phyloP scores from a whole-genome alignment of 768 basidiomycete species.

The Leccinum olivaceopallidum region DNA sequence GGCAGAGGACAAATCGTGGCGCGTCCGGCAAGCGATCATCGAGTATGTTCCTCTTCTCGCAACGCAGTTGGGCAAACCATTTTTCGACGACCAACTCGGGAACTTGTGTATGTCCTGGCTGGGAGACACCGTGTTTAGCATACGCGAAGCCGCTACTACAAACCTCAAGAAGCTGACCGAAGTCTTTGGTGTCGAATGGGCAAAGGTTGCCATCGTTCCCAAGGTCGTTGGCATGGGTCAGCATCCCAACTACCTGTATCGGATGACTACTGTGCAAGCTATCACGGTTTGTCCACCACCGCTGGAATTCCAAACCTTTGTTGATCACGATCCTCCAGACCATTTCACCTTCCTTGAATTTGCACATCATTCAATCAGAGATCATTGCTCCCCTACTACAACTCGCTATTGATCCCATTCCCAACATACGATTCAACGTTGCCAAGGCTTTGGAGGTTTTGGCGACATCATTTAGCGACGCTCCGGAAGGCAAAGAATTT shows the following conservation, averaged over 20 bases:
- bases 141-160: slow-evolving; percentile 96
- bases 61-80: slow-evolving; percentile 93
- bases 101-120: slow-evolving; percentile 99
- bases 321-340: slow-evolving; percentile 54
- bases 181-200: slow-evolving; percentile 99
- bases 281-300: slow-evolving; percentile 70
- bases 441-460: slow-evolving; percentile 93
- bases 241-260: slow-evolving; percentile 94
- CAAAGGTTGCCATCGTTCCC: slow-evolving; percentile 88
- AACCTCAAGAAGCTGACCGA: slow-evolving; percentile 97
- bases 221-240: slow-evolving; percentile 97
- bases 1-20: slow-evolving; percentile 99
- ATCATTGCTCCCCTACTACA: slow-evolving; percentile 83
- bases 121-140: slow-evolving; percentile 97
- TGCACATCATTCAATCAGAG: slow-evolving; percentile 80
- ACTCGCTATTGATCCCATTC: slow-evolving; percentile 88
- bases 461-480: slow-evolving; percentile 63
- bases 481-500: slow-evolving; percentile 72
- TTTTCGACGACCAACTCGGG: slow-evolving; percentile 97
- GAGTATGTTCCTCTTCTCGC: slow-evolving; percentile 99
- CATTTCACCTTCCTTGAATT: slow-evolving; percentile 87
- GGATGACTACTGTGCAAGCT: slow-evolving; percentile 99
- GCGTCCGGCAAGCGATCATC: slow-evolving; percentile 98
- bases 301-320: too few relatives aligned
- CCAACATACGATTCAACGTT: slow-evolving; percentile 99